Conservation (phyloP, 2,329 filamentous ascomycete genomes). For the Stemphylium beticola region DNA sequence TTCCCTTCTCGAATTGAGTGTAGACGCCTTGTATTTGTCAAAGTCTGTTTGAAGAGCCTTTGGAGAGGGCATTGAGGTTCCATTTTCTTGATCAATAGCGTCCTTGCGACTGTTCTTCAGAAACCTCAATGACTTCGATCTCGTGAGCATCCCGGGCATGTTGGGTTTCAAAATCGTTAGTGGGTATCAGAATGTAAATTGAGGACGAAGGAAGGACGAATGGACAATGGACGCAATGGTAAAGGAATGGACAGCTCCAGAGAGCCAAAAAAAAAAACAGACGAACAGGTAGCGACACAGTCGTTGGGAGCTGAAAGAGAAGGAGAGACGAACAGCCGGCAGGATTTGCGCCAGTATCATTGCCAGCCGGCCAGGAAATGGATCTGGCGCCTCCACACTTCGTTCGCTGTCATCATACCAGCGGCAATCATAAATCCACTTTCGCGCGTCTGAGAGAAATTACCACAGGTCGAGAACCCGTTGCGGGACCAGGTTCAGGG, state of each 20-base stretch:
- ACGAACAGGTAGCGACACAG: constrained; percentile 25
- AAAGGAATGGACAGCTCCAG: constrained; percentile 51
- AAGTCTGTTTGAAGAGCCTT: constrained; percentile 31
- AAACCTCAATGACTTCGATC: constrained; percentile 48
- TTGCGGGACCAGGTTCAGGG: constrained; percentile 23
- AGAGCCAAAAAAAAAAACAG: constrained; percentile 40
- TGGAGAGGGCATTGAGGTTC: constrained; percentile 31
- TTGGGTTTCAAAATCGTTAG: constrained; percentile 44
- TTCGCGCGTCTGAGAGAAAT: constrained; percentile 45
- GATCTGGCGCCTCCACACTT: constrained; percentile 33
- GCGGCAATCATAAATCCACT: constrained; percentile 35
- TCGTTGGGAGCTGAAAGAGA: constrained; percentile 24
- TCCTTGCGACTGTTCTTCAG: constrained; percentile 42
- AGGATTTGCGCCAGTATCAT: constrained; percentile 29
- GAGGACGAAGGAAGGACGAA: constrained; percentile 28
- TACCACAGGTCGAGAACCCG: constrained; percentile 37
- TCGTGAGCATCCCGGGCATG: constrained; percentile 47
- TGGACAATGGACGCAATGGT: constrained; percentile 20
- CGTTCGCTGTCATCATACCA: constrained; percentile 30
- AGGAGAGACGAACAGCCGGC: constrained; percentile 25
- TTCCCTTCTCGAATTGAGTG: constrained; percentile 34
- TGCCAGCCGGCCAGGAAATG: constrained; percentile 31
- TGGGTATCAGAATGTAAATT: constrained; percentile 39
- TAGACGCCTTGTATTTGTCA: constrained; percentile 42
- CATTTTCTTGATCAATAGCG: constrained; percentile 35